Percentiles rank a stretch among this genome's conserved stretches.
phyloP scores from a whole-genome alignment of 441 rosid species.

The Mallotus repandus region DNA sequence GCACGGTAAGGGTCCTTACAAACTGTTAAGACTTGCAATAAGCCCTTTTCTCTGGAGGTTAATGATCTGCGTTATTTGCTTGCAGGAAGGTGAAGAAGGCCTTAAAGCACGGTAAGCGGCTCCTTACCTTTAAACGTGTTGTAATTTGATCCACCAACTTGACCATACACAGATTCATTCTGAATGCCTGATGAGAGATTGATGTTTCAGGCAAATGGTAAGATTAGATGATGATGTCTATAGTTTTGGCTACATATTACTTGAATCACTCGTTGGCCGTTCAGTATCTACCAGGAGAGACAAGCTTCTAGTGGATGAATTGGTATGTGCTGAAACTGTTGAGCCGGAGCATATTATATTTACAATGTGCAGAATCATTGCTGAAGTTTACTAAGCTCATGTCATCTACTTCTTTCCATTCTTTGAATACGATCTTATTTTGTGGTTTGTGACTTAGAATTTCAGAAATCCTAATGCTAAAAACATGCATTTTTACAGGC shows the following conservation, averaged over 20 bases:
- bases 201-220: slow-evolving; percentile 42
- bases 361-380: background rate
- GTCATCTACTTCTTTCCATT: background rate
- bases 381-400: background rate
- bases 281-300: slow-evolving; percentile 35
- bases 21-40: background rate
- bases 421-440: background rate
- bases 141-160: background rate
- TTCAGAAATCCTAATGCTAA: background rate
- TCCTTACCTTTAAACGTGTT: background rate
- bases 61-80: slow-evolving; percentile 18
- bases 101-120: slow-evolving; percentile 38
- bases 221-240: slow-evolving; percentile 52
- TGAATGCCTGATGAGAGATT: background rate
- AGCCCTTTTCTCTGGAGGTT: slow-evolving; percentile 1
- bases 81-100: slow-evolving; percentile 39
- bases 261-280: slow-evolving; percentile 43
- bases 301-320: slow-evolving; percentile 30
- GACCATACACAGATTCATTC: background rate
- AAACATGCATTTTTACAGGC: slow-evolving; percentile 31
- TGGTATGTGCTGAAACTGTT: slow-evolving; percentile 33
- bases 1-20: slow-evolving; percentile 37
- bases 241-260: slow-evolving; percentile 50
- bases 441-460: background rate
- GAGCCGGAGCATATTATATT: background rate